Conservation (phyloP, 2,329 filamentous ascomycete genomes). For the Microsporum audouinii region DNA sequence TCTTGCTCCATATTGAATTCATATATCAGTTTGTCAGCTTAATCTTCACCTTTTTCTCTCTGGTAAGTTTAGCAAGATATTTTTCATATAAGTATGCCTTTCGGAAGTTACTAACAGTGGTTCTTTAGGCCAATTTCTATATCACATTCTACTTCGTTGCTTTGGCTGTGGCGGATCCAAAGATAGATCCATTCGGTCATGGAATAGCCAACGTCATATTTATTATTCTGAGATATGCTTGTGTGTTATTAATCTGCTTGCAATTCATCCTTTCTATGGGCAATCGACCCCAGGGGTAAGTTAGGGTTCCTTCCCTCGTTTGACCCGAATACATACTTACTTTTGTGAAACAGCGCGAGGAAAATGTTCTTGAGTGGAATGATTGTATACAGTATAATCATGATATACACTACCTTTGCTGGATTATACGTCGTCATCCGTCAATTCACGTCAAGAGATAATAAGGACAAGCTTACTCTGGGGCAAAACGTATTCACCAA, state of each 20-base stretch:
- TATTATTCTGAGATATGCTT: constrained; percentile 70
- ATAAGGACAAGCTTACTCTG: constrained; percentile 42
- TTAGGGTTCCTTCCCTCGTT: not conserved
- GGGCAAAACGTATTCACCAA: constrained; percentile 92
- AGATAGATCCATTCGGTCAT: constrained; percentile 84
- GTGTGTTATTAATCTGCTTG: constrained; percentile 75
- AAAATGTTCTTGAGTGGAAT: constrained; percentile 81
- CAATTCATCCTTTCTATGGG: constrained; percentile 96
- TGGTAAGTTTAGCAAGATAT: constrained; percentile 35
- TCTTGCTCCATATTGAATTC: constrained; percentile 88
- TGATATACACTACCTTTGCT: constrained; percentile 89
- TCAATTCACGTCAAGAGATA: constrained; percentile 51
- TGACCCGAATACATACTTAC: not conserved
- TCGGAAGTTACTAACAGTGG: not conserved
- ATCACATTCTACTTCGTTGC: constrained; percentile 97
- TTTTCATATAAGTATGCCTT: not conserved
- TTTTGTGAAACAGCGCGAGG: constrained; percentile 46
- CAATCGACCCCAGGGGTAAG: constrained; percentile 78
- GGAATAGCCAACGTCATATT: constrained; percentile 77
- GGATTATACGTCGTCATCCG: constrained; percentile 76
- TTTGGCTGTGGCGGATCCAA: constrained; percentile 68
- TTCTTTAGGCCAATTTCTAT: constrained; percentile 74
- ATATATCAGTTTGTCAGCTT: constrained; percentile 88
- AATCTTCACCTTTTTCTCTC: constrained; percentile 92
- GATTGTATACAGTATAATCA: constrained; percentile 84